Evolutionary conservation across 169 alveolate genomes (phyloP), one percentile per base, ranked within the genome.

Genomic region (Plasmodium yoelii): DNA sequence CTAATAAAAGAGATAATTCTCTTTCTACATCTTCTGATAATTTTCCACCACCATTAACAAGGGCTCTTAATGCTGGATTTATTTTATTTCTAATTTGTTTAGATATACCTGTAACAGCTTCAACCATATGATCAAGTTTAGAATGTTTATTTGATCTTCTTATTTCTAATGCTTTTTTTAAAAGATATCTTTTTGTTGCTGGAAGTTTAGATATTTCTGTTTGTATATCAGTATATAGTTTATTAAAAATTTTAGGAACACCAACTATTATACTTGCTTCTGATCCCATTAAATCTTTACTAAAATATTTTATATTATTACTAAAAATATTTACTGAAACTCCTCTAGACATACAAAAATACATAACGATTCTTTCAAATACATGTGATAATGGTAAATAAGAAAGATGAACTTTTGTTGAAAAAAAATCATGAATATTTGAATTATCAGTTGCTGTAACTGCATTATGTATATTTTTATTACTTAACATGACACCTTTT

Each of bases 301-400:
- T 19, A 67, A 82, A 82, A 7, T 51, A 24, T 0, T 67, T 28
- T 2, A 82, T 34, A 55, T 82, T 61, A 18, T 67, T 82, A 56
- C 90, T 61, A 80, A 80, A 82, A 39, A 82, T 24, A 13, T 47
- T 49, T 51, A 82, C n/a, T 82, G 53, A 53, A n/a, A 55, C n/a
- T 42, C 73, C 63, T 53, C 49, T 15, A 1, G 34, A 65, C 10
- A 82, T 49, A 53, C 73, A 10, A 8, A 82, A 77, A 44, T 89
- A 87, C 34, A 94, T 92, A 53, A 95, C 87, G 42, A 88, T 67
- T 73, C 99, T 95, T 88, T 98, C 99, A 89, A 96, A 96, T 61
- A 98, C 91, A 92, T 98, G 99, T 3, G 99, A 99, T 73, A 95
- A 87, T 22, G 99, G 99, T 46, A 98, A 80, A 88, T 96, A 98